Base-by-base conservation (phyloP, 31 red algal genomes). In the Asparagopsis taxiformis region DNA sequence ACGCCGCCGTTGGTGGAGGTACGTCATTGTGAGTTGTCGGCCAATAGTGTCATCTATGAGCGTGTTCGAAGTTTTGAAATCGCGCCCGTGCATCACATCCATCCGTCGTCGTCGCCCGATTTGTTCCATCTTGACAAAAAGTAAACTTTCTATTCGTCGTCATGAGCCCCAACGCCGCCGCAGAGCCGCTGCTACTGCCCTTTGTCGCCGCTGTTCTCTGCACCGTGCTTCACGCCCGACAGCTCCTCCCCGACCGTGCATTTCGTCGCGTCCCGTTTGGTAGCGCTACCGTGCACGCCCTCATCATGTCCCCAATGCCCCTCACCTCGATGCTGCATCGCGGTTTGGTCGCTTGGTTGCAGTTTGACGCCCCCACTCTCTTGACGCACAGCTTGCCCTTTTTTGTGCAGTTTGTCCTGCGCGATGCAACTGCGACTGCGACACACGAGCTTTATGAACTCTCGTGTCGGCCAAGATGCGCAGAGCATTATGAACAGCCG, bases 61-160 rank as follows among this genome's bases (percentile, higher is more conserved):
- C 52, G 52, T 19, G 13, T 55, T 7, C 52, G 7, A 55, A 55
- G 52, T 15, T 55, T 55, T 55, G 52, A 55, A 55, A 55, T 0
- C 0, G 52, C 52, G 26, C 21, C 52, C 21, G 26, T 7, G 52
- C 52, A 55, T 7, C 52, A 55, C 21, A 55, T 7, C 21, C 7
- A 55, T 24, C 6, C 7, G 13, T 19, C 7, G 7, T 55, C 0
- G 26, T 7, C 26, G 52, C 52, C 26, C 26, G 21, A 24, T 19
- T 19, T 19, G 13, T 24, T 24, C 4, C 0, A 19, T 7, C 5
- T 55, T 5, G 52, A 55, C 7, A 5, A 55, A 24, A 7, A 5
- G 21, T 24, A 24, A 55, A 0, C 7, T 19, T 24, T 19, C 21
- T 24, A 24, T 15, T 19, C 13, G 26, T 55, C 52, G 6, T 24